phyloP scores from a whole-genome alignment of 495 filamentous ascomycete genomes.

The Immersiella caudata region DNA sequence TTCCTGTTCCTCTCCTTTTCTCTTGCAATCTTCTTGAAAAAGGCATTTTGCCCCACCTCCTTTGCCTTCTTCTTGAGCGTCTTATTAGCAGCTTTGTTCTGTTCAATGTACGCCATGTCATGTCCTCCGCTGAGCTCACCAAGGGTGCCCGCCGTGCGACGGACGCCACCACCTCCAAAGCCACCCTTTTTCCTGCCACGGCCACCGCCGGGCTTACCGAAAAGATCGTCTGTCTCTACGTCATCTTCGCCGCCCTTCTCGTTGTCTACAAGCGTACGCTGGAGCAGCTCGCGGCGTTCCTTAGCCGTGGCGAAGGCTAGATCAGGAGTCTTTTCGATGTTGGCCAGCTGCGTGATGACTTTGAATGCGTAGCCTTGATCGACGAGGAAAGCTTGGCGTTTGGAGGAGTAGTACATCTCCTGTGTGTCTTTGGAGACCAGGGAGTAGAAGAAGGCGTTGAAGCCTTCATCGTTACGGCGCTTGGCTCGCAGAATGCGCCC shows the following conservation, averaged over 20 bases:
- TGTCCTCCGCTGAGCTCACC: constrained; percentile 85
- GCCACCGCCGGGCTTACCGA: constrained; percentile 54
- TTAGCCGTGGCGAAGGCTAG: constrained; percentile 78
- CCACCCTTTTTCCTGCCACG: constrained; percentile 54
- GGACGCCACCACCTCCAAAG: constrained; percentile 44
- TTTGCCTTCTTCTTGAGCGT: constrained; percentile 71
- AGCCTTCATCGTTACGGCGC: constrained; percentile 95
- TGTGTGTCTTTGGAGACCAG: constrained; percentile 95
- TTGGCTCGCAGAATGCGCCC: constrained; percentile 96
- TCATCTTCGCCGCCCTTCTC: constrained; percentile 78
- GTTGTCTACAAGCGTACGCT: constrained; percentile 90
- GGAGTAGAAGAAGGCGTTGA: constrained; percentile 99
- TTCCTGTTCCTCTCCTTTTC: constrained; percentile 55
- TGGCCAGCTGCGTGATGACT: constrained; percentile 94
- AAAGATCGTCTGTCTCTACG: constrained; percentile 80
- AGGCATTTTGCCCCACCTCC: constrained; percentile 52
- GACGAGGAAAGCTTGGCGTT: constrained; percentile 96
- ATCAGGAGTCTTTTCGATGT: constrained; percentile 80
- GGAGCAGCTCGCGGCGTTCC: constrained; percentile 85
- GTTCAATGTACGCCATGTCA: constrained; percentile 95
- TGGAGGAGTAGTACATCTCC: constrained; percentile 98
- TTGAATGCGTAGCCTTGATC: constrained; percentile 99
- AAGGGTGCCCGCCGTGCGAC: constrained; percentile 80
- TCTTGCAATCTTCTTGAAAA: constrained; percentile 81
- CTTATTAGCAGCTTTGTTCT: constrained; percentile 76